A percentile compares a stretch with the other conserved stretches of the same genome.
Evolutionary conservation across 495 filamentous ascomycete species (phyloP).

Genomic region (Barbatosphaeria neglecta): DNA sequence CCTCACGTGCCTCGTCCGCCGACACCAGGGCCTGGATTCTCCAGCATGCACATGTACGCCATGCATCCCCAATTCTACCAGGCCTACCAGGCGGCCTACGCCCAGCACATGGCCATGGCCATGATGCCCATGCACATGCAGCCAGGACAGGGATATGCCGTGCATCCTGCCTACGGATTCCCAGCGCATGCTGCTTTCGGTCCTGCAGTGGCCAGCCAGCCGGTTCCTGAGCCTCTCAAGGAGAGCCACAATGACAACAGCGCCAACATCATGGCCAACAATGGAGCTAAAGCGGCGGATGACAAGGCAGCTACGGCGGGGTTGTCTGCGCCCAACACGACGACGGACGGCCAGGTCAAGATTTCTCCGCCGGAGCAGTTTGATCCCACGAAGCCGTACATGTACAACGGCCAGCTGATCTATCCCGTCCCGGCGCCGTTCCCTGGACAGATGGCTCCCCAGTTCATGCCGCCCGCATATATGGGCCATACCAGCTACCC

Average conservation of each 20-base stretch:
- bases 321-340: slow-evolving; percentile 20
- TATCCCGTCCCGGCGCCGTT: slow-evolving; percentile 23
- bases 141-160: slow-evolving; percentile 11
- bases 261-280: too few relatives aligned
- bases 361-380: slow-evolving; percentile 31
- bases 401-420: slow-evolving; percentile 37
- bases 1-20: background rate
- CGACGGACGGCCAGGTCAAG: slow-evolving; percentile 22
- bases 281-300: slow-evolving; percentile 9
- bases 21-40: too few relatives aligned
- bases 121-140: slow-evolving; percentile 18
- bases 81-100: slow-evolving; percentile 15
- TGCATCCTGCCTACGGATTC: slow-evolving; percentile 12
- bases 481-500: slow-evolving; percentile 9
- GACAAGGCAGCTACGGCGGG: slow-evolving; percentile 15
- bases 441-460: slow-evolving; percentile 5
- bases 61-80: slow-evolving; percentile 15
- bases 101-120: slow-evolving; percentile 7
- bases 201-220: background rate
- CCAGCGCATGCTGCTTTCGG: background rate
- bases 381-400: slow-evolving; percentile 32
- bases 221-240: slow-evolving; percentile 5
- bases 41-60: slow-evolving; percentile 4
- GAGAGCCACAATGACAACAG: slow-evolving; percentile 2
- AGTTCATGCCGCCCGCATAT: slow-evolving; percentile 12